phyloP scores from a whole-genome alignment of 2,329 filamentous ascomycete genomes.

The Fusarium sp. region DNA sequence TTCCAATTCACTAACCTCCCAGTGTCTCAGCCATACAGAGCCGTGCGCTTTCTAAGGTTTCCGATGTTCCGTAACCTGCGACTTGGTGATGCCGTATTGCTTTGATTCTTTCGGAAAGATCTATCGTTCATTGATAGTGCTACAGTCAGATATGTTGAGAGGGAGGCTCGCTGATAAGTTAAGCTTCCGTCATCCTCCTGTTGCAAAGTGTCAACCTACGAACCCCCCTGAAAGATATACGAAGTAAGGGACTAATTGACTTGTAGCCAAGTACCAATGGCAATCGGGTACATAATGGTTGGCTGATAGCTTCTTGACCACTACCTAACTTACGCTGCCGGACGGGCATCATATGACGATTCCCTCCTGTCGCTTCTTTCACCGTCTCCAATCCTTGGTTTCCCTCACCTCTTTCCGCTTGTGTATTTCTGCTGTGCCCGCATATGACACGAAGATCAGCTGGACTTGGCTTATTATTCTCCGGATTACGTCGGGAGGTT shows the following conservation, averaged over 20 bases:
- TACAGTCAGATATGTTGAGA: too few relatives aligned
- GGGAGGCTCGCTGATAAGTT: neutral
- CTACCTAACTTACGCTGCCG: neutral
- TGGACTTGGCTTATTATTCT: neutral
- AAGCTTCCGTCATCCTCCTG: neutral
- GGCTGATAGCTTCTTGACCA: constrained; percentile 15
- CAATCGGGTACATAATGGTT: constrained; percentile 20
- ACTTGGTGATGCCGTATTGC: neutral
- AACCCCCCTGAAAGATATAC: neutral
- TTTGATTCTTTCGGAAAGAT: neutral
- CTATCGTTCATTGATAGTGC: neutral
- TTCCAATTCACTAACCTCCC: constrained; percentile 1
- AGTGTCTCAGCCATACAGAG: constrained; percentile 18
- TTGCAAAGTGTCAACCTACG: neutral
- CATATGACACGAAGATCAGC: constrained; percentile 6
- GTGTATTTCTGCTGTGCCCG: neutral
- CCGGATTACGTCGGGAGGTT: neutral
- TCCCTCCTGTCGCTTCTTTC: constrained; percentile 36
- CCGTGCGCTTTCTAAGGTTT: constrained; percentile 6
- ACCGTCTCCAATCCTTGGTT: constrained; percentile 22
- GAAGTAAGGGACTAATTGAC: neutral
- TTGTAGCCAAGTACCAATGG: neutral
- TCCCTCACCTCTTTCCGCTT: neutral
- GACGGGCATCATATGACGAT: constrained; percentile 46
- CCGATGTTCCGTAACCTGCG: neutral